Conservation (phyloP, 306 rosid species). For the Prunus campanulata region DNA sequence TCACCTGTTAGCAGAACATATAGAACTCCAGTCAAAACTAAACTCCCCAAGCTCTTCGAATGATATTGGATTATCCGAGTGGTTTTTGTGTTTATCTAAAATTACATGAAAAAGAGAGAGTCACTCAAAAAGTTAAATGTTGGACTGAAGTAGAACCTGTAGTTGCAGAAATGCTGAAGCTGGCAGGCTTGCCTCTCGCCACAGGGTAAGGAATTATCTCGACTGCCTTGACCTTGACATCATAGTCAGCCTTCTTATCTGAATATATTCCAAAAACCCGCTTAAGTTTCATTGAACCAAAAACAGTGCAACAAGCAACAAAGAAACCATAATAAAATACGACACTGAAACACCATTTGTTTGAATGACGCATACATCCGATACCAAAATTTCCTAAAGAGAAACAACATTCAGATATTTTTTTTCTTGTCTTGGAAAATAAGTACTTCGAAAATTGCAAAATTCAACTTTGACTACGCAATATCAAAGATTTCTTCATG, state of each 20-base stretch:
- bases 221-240: constrained; percentile 63
- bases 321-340: not conserved
- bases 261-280: constrained; percentile 13
- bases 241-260: constrained; percentile 66
- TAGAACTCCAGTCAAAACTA: not conserved
- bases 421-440: not conserved
- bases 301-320: not conserved
- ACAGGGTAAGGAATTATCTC: constrained; percentile 74
- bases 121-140: not conserved
- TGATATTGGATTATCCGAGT: not conserved
- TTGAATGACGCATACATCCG: not conserved
- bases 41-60: not conserved
- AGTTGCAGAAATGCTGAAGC: constrained; percentile 70
- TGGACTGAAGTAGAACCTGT: constrained; percentile 43
- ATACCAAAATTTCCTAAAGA: not conserved
- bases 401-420: not conserved
- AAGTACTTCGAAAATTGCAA: not conserved
- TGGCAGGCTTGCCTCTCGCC: constrained; percentile 70
- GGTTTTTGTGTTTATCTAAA: not conserved
- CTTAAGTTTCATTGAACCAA: not conserved
- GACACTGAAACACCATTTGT: not conserved
- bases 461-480: not conserved
- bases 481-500: not conserved
- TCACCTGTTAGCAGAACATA: constrained; percentile 37
- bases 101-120: not conserved